Evolutionary conservation across 2,329 filamentous ascomycete genomes (phyloP), one percentile per base, ranked within the genome.

Genomic region (Scytalidium lignicola): DNA sequence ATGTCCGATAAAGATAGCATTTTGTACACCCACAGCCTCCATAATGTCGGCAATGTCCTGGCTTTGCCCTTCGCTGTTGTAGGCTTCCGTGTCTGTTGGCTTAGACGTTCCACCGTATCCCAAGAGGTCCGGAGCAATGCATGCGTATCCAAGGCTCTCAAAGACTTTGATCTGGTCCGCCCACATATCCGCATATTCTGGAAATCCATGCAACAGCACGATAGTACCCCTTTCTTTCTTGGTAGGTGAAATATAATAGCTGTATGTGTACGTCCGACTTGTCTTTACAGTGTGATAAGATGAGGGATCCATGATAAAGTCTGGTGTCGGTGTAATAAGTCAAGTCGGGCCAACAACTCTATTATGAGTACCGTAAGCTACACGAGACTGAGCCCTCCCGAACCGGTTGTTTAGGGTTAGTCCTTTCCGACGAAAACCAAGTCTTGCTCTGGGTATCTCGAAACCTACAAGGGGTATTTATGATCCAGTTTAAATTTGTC

Each of bases 161-260:
- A 48, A 47, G 48, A 7, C 49, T 23, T 9, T 7, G 15, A 47
- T 55, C 49, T 43, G n/a, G 7, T 18, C 17, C 20, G 7, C 9
- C 44, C 71, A 76, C 61, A 75, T 71, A 29, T 64, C 61, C 17
- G 65, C 62, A 23, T 68, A 69, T 7, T 71, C 73, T 20, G 73
- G 73, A 42, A 74, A 73, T 28, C 74, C 72, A 51, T 76, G 74
- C 10, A 76, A 62, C 45, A 77, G 62, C 17, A 77, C 58, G 7
- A 76, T 56, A 0, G 71, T 73, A 3, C 62, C 37, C 6, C 2
- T 15, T 12, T 43, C 19, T 17, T 43, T 29, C 2, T 21, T 18
- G 17, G 18, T 15, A 19, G 20, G 7, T 15, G 39, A 43, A 39
- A 43, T 21, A 43, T 28, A 48, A 29, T 48, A 48, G 15, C 18